Conservation (phyloP, 1,139 yeast species). For the Nakaseomyces sp. region DNA sequence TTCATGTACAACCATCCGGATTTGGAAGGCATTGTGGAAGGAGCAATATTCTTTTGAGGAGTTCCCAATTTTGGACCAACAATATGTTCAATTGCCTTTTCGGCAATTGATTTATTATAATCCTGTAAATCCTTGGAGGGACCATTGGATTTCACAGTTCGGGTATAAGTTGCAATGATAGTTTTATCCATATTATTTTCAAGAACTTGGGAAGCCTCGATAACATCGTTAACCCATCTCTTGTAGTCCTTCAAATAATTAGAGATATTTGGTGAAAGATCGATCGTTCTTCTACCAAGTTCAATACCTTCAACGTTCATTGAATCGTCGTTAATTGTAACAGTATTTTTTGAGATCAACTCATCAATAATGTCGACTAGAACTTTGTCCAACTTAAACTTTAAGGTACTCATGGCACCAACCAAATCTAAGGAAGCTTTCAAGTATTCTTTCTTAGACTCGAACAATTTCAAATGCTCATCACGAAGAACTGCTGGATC, state of each 20-base stretch:
- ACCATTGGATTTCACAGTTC: conserved; percentile 40
- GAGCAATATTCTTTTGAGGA: conserved; percentile 6
- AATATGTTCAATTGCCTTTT: conserved; percentile 12
- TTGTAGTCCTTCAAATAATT: conserved; percentile 30
- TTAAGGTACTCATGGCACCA: conserved; percentile 44
- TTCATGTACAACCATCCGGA: conserved; percentile 86
- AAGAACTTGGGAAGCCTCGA: conserved; percentile 34
- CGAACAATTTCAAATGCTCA: conserved; percentile 59
- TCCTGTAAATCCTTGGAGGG: conserved; percentile 56
- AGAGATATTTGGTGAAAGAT: conserved; percentile 13
- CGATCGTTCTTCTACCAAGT: conserved; percentile 7
- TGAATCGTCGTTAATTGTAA: conserved; percentile 16
- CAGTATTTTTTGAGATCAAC: conserved; percentile 15
- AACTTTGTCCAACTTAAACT: conserved; percentile 43
- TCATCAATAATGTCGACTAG: conserved; percentile 40
- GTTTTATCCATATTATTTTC: conserved; percentile 47
- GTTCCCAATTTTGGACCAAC: conserved; percentile 11
- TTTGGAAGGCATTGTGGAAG: conserved; percentile 33
- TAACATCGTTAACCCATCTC: conserved; percentile 32
- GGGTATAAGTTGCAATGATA: conserved; percentile 53
- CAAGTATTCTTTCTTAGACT: conserved; percentile 49
- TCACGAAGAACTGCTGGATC: conserved; percentile 9
- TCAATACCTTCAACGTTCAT: conserved; percentile 6
- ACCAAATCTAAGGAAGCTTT: conserved; percentile 57
- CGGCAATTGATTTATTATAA: conserved; percentile 37